phyloP scores from a whole-genome alignment of 345 rosid species.

The Eucalyptus pauciflora region DNA sequence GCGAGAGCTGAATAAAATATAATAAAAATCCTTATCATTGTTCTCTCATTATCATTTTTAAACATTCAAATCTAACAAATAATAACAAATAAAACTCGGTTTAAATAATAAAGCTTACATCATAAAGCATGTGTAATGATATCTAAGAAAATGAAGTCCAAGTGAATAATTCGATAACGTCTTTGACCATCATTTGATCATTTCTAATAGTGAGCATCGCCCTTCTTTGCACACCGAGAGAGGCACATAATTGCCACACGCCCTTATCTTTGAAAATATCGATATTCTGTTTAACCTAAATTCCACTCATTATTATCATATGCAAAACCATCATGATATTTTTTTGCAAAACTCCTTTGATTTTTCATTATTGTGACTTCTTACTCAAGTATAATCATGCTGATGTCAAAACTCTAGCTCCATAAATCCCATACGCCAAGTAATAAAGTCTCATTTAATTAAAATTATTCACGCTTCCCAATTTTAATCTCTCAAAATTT shows the following conservation, averaged over 20 bases:
- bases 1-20: not conserved
- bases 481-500: not conserved
- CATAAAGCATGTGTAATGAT: not conserved
- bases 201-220: not conserved
- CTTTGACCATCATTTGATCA: not conserved
- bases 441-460: not conserved
- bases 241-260: too few species aligned
- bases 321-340: not conserved
- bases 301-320: not conserved
- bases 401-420: not conserved
- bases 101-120: too few species aligned
- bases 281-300: not conserved
- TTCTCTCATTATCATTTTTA: not conserved
- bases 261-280: not conserved
- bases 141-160: not conserved
- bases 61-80: rapidly evolving
- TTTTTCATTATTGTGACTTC: not conserved
- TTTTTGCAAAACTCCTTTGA: not conserved
- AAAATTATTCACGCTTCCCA: not conserved
- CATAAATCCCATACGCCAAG: not conserved
- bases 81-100: rapidly evolving
- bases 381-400: not conserved
- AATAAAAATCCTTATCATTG: not conserved
- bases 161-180: not conserved
- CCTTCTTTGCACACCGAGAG: not conserved